Evolutionary conservation across 176 grass and related monocot genomes (phyloP), one percentile per base, ranked within the genome.

Genomic region (Oryza meyeriana): DNA sequence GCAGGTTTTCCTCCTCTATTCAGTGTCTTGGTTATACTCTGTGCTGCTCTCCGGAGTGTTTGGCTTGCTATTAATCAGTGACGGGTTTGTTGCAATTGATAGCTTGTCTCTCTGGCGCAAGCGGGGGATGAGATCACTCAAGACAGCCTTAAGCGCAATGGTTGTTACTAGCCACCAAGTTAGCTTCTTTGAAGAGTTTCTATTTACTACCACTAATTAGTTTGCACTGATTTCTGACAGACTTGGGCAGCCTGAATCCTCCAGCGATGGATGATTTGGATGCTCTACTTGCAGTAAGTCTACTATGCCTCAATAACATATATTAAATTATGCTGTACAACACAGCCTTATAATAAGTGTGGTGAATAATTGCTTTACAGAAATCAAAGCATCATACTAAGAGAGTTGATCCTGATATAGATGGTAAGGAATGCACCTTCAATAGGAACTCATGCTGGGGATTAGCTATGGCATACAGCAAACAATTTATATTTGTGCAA

Each of bases 71-170:
- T 66, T 10, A 17, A 32, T n/a, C 20, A 12, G 47, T 89, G 1
- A 55, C 26, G 12, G 4, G 28, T 22, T 72, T 82, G 42, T 30
- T 78, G 3, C 38, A 50, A 85, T 42, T 79, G 61, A 17, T 61
- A 99, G 96, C 96, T 99, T 82, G 93, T 99, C 74, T 74, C 96
- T 75, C 58, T 99, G 72, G 96, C 93, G 63, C 96, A 99, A 75
- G 79, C 81, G 22, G 96, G 96, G 52, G 88, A 88, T 71, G 91
- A 92, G 81, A 92, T 99, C 20, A 89, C 79, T 26, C 90, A 78
- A 59, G 91, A 93, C 64, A 77, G 81, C 79, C 77, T 99, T 73
- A 81, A 78, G 69, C 78, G 50, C 0, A 87, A 90, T 62, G 96
- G 96, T 99, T 85, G 77, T 59, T 91, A 8, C 76, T 64, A 64